These are phyloP conservation scores for Blastomyces parvus DNA, from an alignment of 2,329 filamentous ascomycete species.

Conservation along the genomic window DNA sequence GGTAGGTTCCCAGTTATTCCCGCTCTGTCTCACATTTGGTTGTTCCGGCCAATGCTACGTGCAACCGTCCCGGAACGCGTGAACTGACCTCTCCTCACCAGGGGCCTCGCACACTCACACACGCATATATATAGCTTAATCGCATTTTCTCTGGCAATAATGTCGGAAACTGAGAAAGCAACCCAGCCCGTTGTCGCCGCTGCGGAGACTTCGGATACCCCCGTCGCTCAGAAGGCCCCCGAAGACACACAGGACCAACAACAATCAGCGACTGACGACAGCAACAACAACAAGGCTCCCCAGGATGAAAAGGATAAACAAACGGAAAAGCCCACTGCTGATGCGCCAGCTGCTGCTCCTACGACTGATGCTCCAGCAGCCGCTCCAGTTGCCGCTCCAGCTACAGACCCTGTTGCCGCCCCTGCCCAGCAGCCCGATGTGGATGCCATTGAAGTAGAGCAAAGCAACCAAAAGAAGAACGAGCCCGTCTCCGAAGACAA, in stretches of 20 bases:
- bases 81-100: background rate
- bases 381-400: background rate
- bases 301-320: slow-evolving; percentile 13
- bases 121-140: background rate
- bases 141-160: background rate
- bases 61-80: background rate
- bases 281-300: slow-evolving; percentile 8
- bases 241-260: slow-evolving; percentile 14
- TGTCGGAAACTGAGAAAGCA: slow-evolving; percentile 8
- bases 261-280: slow-evolving; percentile 8
- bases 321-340: background rate
- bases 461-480: background rate
- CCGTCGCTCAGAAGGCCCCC: slow-evolving; percentile 11
- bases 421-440: slow-evolving; percentile 14
- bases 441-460: slow-evolving; percentile 16
- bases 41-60: background rate
- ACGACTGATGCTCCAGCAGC: background rate
- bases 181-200: slow-evolving; percentile 7
- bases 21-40: background rate
- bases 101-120: background rate
- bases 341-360: background rate
- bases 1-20: background rate
- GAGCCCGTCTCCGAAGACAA: background rate
- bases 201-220: slow-evolving; percentile 9
- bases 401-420: background rate